Evolutionary conservation across 2,329 filamentous ascomycete species (phyloP).

Genomic region (Huntiella bhutanensis): DNA sequence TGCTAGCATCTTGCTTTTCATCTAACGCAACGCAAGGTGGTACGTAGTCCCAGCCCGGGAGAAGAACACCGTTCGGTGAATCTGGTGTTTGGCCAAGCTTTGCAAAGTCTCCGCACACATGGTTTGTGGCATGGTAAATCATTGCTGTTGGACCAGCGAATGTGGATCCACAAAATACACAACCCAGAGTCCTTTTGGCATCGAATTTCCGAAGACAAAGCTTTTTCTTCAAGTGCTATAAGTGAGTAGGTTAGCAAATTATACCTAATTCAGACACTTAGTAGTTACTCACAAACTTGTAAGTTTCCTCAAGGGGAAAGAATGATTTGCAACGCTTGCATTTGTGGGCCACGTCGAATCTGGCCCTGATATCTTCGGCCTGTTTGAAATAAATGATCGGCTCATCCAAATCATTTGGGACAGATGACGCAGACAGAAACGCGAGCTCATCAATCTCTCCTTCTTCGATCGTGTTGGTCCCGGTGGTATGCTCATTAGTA

Average conservation of each 20-base stretch:
- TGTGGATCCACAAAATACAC: conserved; percentile 19
- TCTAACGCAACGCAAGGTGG: too few relatives aligned
- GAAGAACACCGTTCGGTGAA: background rate
- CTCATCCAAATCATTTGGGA: background rate
- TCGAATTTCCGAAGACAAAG: conserved; percentile 16
- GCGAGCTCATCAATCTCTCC: too few relatives aligned
- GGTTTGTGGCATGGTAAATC: conserved; percentile 25
- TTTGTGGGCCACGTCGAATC: background rate
- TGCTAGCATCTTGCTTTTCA: too few relatives aligned
- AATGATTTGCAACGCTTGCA: conserved; percentile 13
- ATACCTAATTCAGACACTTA: conserved; percentile 9
- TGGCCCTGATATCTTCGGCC: background rate
- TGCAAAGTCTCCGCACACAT: conserved; percentile 27
- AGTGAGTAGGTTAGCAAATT: background rate
- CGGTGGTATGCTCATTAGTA: background rate
- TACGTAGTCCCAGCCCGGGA: background rate
- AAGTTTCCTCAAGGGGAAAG: conserved; percentile 10
- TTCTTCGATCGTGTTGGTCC: background rate
- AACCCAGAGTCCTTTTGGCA: conserved; percentile 18
- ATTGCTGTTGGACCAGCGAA: conserved; percentile 25
- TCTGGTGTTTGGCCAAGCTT: conserved; percentile 1
- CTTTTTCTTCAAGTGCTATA: conserved; percentile 20
- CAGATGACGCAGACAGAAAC: background rate
- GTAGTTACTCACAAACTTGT: conserved; percentile 10
- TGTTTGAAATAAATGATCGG: background rate